These are phyloP conservation scores for Aspergillus novofumigatus DNA, from an alignment of 2,329 filamentous ascomycete genomes.

Conservation along the genomic window DNA sequence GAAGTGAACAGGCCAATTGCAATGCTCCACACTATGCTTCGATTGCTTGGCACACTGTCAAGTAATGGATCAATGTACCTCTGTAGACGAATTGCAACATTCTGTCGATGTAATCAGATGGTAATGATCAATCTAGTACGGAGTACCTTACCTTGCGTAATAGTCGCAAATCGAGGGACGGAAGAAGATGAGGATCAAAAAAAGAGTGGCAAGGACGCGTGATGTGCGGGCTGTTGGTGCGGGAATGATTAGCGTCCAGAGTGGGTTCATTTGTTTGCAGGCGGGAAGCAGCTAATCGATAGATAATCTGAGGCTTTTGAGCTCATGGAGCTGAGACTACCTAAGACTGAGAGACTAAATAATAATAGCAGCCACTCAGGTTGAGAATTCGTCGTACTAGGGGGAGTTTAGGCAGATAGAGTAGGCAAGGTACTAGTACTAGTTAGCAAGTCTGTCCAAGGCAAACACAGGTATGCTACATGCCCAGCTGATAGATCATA, in stretches of 20 bases:
- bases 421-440: neutral
- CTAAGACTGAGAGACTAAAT: neutral
- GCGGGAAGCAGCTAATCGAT: neutral
- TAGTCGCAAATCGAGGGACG: neutral
- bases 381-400: neutral
- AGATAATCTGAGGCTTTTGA: neutral
- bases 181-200: neutral
- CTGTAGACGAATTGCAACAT: neutral
- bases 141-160: neutral
- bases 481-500: slow-evolving; percentile 20
- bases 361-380: neutral
- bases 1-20: neutral
- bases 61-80: neutral
- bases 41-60: neutral
- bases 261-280: neutral
- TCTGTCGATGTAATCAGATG: neutral
- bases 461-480: slow-evolving; percentile 10
- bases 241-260: neutral
- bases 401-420: neutral
- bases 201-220: neutral
- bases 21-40: neutral
- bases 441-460: neutral
- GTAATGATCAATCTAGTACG: neutral
- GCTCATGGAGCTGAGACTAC: neutral
- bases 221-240: neutral